A percentile compares a stretch with the other conserved stretches of the same genome.
Conservation (phyloP, 2,329 filamentous ascomycete genomes). For the Colletotrichum falcatum region DNA sequence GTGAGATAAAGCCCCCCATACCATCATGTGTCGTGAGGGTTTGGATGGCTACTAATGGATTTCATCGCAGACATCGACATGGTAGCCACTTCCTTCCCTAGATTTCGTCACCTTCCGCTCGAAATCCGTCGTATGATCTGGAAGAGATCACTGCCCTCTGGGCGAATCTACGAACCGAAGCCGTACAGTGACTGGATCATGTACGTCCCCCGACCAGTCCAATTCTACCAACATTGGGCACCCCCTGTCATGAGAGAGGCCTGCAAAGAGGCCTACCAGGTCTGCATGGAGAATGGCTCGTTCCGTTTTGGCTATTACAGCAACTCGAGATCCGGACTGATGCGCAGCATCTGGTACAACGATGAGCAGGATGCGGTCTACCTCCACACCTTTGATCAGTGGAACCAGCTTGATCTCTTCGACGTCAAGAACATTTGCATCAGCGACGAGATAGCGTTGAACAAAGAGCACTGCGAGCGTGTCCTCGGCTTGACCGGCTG, state of each 20-base stretch:
- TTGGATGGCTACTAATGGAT: neutral
- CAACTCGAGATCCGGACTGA: no score
- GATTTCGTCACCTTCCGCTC: neutral
- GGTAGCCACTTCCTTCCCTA: neutral
- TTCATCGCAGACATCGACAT: neutral
- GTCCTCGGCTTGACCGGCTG: neutral
- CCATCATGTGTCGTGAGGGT: neutral
- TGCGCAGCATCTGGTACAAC: constrained; percentile 1
- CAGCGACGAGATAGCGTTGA: neutral
- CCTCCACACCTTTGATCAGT: neutral
- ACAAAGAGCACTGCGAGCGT: neutral
- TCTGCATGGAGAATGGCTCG: neutral
- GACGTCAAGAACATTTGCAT: neutral
- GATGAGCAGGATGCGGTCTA: neutral
- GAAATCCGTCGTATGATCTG: neutral
- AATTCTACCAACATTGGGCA: neutral
- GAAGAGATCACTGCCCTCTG: neutral
- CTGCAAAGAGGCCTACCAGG: neutral
- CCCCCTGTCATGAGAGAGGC: neutral
- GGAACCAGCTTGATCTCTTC: neutral
- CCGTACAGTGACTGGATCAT: neutral
- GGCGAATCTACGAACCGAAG: constrained; percentile 2
- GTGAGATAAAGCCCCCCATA: neutral
- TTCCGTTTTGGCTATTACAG: neutral
- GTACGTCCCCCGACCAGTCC: neutral